phyloP scores from a whole-genome alignment of 139 green algal species.

The Microglena sp. region DNA sequence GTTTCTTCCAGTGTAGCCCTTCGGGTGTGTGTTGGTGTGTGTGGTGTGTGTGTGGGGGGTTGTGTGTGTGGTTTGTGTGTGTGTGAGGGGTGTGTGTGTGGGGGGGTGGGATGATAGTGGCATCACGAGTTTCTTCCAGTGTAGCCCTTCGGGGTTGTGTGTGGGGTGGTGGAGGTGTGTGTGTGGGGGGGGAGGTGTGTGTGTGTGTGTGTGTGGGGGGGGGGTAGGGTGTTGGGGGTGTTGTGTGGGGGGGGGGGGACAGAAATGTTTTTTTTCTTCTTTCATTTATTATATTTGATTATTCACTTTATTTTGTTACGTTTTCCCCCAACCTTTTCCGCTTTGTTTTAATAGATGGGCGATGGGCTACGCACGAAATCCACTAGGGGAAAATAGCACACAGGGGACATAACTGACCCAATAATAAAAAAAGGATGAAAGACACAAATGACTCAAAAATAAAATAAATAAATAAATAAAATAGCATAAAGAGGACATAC shows the following conservation, averaged over 20 bases:
- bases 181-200: not conserved
- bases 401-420: not conserved
- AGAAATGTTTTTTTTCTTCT: no score
- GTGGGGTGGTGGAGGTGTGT: not conserved
- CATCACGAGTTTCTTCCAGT: not conserved
- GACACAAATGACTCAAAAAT: no score
- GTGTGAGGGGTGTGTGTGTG: not conserved
- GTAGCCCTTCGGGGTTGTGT: not conserved
- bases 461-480: no score
- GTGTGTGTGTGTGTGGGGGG: not conserved
- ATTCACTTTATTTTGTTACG: no score
- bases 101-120: no score
- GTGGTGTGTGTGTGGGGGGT: not conserved
- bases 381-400: not conserved
- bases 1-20: not conserved
- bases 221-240: not conserved
- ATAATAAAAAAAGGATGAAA: no score
- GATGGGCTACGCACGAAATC: no score
- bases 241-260: not conserved
- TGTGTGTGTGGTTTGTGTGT: not conserved
- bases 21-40: not conserved
- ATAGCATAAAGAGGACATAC: no score
- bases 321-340: no score
- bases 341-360: no score
- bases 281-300: no score